Conservation (phyloP, 1,139 yeast genomes). For the Kodamaea alishanica region DNA sequence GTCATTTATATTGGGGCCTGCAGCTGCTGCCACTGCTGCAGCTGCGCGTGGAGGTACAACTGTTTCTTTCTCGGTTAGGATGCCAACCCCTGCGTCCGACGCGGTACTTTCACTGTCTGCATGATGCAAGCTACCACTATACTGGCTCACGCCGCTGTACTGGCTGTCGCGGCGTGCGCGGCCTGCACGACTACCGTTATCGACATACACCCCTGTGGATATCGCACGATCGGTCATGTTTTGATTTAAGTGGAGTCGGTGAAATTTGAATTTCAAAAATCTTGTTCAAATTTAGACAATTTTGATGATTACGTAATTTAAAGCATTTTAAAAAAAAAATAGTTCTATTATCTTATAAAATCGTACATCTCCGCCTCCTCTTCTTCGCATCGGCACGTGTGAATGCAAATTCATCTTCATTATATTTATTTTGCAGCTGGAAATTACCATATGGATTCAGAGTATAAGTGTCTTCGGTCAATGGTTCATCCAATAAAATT, state of each 20-base stretch:
- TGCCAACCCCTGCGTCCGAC: too few species aligned
- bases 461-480: conserved; percentile 32
- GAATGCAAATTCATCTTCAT: conserved; percentile 44
- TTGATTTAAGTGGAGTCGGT: conserved; percentile 1
- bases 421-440: conserved; percentile 19
- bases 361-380: conserved; percentile 29
- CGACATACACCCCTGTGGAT: background rate
- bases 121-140: too few species aligned
- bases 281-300: background rate
- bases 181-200: conserved; percentile 1
- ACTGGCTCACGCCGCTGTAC: too few species aligned
- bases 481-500: conserved; percentile 37
- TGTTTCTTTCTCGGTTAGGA: too few species aligned
- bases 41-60: background rate
- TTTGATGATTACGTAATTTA: background rate
- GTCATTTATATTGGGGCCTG: conserved; percentile 11
- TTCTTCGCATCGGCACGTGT: conserved; percentile 32
- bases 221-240: conserved; percentile 2
- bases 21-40: conserved; percentile 6
- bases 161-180: too few species aligned
- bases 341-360: conserved; percentile 21
- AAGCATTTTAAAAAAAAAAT: background rate
- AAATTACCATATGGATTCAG: conserved; percentile 33
- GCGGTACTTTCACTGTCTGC: too few species aligned
- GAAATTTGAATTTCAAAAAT: background rate